These are phyloP conservation scores for Mucor velutinosus DNA, from an alignment of 371 early-diverging fungal species.

Conservation along the genomic window DNA sequence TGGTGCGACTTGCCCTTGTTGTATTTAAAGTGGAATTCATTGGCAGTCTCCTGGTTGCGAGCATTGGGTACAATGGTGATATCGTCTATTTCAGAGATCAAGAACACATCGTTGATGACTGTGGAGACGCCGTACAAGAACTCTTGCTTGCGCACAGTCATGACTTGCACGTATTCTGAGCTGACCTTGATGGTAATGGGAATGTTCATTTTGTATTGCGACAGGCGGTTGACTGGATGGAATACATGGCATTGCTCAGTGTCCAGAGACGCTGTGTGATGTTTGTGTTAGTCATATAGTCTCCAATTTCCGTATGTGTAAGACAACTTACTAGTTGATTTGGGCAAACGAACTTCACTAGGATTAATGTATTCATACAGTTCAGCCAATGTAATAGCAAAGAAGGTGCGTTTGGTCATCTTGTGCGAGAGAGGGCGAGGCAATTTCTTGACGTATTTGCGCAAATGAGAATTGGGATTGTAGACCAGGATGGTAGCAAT, in stretches of 20 bases:
- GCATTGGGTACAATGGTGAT: conserved; percentile 52
- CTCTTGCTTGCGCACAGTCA: conserved; percentile 67
- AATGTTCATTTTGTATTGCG: conserved; percentile 63
- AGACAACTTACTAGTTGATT: conserved; percentile 58
- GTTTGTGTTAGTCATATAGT: not conserved
- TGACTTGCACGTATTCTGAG: conserved; percentile 81
- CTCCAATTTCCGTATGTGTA: not conserved
- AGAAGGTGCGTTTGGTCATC: conserved; percentile 63
- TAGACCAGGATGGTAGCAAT: conserved; percentile 69
- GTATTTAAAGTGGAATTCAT: conserved; percentile 80
- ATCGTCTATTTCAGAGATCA: conserved; percentile 86
- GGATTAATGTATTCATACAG: conserved; percentile 72
- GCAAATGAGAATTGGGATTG: conserved; percentile 80
- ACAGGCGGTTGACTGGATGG: conserved; percentile 66
- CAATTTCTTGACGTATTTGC: conserved; percentile 68
- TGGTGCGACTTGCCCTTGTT: conserved; percentile 70
- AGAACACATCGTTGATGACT: conserved; percentile 84
- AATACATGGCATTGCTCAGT: conserved; percentile 68
- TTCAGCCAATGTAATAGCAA: conserved; percentile 69
- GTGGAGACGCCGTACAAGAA: conserved; percentile 71
- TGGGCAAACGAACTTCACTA: conserved; percentile 77
- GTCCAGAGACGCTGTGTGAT: conserved; percentile 62
- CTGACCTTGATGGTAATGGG: conserved; percentile 86
- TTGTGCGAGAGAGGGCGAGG: conserved; percentile 62
- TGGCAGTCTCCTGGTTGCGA: conserved; percentile 60